Conservation (phyloP, 1,284 basidiomycete genomes). For the Ganoderma multipileum region DNA sequence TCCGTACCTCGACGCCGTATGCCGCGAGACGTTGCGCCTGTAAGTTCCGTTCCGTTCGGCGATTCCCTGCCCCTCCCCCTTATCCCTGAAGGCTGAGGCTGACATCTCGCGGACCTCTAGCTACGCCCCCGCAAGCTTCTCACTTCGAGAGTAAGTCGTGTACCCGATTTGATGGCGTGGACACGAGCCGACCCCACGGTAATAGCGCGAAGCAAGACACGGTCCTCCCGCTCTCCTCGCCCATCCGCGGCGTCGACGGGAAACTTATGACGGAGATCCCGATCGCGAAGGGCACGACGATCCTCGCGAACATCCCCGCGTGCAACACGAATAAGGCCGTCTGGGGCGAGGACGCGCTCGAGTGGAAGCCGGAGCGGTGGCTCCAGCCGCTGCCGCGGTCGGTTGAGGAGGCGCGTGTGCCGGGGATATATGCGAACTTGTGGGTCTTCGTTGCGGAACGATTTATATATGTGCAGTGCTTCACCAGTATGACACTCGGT, state of each 20-base stretch:
- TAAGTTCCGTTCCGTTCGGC: conserved; percentile 8
- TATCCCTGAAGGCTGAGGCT: no score
- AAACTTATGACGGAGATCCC: conserved; percentile 45
- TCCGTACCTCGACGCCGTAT: conserved; percentile 43
- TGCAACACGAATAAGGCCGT: conserved; percentile 54
- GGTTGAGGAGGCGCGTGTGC: conserved; percentile 33
- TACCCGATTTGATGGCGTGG: no score
- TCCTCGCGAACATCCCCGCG: conserved; percentile 51
- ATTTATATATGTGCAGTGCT: no score
- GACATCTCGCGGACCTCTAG: no score
- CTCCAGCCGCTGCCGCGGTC: conserved; percentile 33
- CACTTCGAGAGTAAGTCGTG: no score
- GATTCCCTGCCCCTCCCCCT: not conserved
- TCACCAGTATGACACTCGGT: not conserved
- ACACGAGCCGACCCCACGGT: no score
- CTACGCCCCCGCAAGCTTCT: no score
- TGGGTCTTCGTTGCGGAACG: not conserved
- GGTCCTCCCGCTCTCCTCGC: conserved; percentile 35
- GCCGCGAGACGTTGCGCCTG: conserved; percentile 43
- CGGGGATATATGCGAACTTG: conserved; percentile 36
- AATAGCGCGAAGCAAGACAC: conserved; percentile 29
- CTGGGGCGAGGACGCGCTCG: conserved; percentile 62
- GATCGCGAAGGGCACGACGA: conserved; percentile 53
- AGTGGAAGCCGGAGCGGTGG: conserved; percentile 52
- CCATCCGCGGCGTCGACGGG: conserved; percentile 38